These are phyloP conservation scores for Phytopythium mirpurense DNA, from an alignment of 352 stramenopile species.

Conservation along the genomic window DNA sequence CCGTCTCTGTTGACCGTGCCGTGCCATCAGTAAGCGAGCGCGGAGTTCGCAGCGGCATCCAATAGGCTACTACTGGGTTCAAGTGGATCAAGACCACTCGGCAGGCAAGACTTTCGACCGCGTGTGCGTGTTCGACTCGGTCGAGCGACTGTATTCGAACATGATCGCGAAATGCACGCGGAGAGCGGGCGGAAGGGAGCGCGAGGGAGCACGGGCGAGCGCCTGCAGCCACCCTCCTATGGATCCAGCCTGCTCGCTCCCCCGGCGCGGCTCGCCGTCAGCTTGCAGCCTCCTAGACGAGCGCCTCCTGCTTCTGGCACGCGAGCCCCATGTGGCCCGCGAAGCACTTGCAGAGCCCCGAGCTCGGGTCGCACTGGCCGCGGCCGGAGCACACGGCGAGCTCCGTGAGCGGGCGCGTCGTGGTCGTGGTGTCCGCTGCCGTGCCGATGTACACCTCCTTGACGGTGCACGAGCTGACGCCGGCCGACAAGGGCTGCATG, in stretches of 20 bases:
- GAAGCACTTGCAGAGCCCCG: constrained; percentile 60
- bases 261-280: not conserved
- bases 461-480: constrained; percentile 23
- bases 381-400: constrained; percentile 55
- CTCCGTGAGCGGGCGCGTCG: constrained; percentile 30
- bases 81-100: too few species aligned
- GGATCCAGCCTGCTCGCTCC: too few species aligned
- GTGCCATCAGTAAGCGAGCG: not conserved
- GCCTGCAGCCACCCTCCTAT: too few species aligned
- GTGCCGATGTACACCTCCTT: constrained; percentile 20
- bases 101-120: too few species aligned
- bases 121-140: not conserved
- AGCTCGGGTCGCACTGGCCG: constrained; percentile 45
- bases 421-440: not conserved
- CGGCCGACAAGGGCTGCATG: constrained; percentile 27
- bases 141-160: constrained; percentile 3
- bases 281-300: not conserved
- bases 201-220: too few species aligned
- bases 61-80: too few species aligned
- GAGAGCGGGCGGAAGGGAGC: not conserved
- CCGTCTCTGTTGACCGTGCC: not conserved
- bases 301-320: constrained; percentile 63
- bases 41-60: not conserved
- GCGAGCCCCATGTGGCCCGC: constrained; percentile 70
- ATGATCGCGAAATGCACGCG: not conserved